Evolutionary conservation across 2,329 filamentous ascomycete species (phyloP).

Genomic region (Nothopassalora personata): DNA sequence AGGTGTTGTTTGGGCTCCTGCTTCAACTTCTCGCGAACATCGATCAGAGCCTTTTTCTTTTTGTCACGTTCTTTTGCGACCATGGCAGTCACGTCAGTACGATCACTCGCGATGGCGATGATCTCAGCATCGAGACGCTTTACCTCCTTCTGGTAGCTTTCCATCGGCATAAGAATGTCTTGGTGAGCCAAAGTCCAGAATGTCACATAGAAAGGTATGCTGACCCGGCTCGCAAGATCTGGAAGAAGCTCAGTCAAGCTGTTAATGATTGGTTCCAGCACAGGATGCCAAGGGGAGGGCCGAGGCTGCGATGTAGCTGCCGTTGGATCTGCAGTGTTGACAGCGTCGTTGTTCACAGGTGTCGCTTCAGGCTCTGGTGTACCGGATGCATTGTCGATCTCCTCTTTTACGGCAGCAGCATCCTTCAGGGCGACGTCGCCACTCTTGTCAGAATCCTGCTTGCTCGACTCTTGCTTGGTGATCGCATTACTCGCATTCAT

Average conservation of each 20-base stretch:
- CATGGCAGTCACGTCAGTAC: conserved; percentile 64
- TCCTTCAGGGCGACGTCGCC: conserved; percentile 34
- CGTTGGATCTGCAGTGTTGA: conserved; percentile 1
- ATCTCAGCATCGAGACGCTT: conserved; percentile 63
- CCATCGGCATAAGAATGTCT: conserved; percentile 70
- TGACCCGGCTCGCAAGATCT: conserved; percentile 64
- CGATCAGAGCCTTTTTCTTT: conserved; percentile 63
- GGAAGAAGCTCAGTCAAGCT: conserved; percentile 57
- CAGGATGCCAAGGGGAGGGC: conserved; percentile 53
- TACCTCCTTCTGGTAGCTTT: conserved; percentile 73
- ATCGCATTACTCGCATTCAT: conserved; percentile 45
- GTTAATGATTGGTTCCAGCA: conserved; percentile 69
- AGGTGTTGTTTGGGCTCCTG: conserved; percentile 68
- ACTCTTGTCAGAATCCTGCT: conserved; percentile 11
- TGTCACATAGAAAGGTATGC: conserved; percentile 74
- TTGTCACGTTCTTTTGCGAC: conserved; percentile 63
- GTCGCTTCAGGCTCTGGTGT: background rate
- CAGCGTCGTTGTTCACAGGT: background rate
- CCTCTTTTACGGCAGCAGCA: conserved; percentile 7
- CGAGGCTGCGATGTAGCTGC: conserved; percentile 5
- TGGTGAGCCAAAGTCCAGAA: conserved; percentile 89
- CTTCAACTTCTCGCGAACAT: conserved; percentile 63
- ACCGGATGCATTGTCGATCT: conserved; percentile 7
- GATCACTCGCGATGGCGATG: conserved; percentile 62
- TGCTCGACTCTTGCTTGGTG: conserved; percentile 30